Percentiles rank a stretch among this genome's conserved stretches.
Evolutionary conservation across 257 asterid species (phyloP).

Genomic region (Plectranthus barbatus): DNA sequence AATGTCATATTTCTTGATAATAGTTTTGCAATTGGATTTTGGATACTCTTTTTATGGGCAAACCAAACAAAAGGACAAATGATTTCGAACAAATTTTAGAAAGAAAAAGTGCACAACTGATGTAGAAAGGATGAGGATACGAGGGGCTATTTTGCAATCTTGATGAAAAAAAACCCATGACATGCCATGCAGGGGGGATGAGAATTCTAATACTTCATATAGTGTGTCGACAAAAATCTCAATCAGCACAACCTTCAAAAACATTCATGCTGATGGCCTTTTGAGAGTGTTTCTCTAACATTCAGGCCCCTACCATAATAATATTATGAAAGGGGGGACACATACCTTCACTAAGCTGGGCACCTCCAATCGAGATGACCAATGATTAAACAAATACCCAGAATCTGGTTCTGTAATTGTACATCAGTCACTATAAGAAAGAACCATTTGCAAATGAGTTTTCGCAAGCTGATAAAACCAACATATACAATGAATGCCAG

Average conservation of each 20-base stretch:
- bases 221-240: constrained; percentile 13
- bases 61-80: constrained; percentile 1
- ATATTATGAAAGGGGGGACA: not conserved
- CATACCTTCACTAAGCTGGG: constrained; percentile 9
- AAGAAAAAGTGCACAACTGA: constrained; percentile 17
- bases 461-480: constrained; percentile 4
- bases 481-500: not conserved
- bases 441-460: not conserved
- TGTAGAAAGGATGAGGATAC: not conserved
- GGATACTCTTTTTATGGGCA: constrained; percentile 6
- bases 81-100: constrained; percentile 10
- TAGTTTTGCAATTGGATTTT: constrained; percentile 14
- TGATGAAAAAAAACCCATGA: not conserved
- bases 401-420: not conserved
- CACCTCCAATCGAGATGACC: constrained; percentile 1
- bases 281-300: not conserved
- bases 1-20: constrained; percentile 2
- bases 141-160: not conserved
- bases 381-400: constrained; percentile 13
- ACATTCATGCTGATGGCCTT: not conserved
- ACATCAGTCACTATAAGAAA: not conserved
- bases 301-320: constrained; percentile 9
- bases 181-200: constrained; percentile 12
- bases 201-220: not conserved
- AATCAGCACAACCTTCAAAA: constrained; percentile 9